Percentiles rank a stretch among this genome's conserved stretches.
Evolutionary conservation across 2,329 filamentous ascomycete species (phyloP).

Genomic region (Capronia americana): DNA sequence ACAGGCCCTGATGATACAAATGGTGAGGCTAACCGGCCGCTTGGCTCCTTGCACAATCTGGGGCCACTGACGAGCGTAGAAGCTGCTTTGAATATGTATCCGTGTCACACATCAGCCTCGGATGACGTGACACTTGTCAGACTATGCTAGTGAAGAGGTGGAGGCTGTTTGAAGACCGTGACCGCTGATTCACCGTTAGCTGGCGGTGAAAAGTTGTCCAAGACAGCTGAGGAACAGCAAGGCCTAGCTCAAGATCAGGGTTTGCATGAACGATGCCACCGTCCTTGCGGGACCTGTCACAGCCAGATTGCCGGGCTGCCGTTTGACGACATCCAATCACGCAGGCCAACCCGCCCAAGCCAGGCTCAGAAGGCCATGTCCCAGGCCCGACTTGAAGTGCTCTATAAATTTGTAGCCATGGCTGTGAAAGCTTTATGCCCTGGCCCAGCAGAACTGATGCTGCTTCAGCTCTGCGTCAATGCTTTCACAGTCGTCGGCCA

Average conservation of each 20-base stretch:
- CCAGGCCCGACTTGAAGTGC: neutral
- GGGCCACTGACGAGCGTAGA: conserved; percentile 15
- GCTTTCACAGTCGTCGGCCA: neutral
- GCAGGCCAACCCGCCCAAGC: neutral
- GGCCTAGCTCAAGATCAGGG: neutral
- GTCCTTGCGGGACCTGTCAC: neutral
- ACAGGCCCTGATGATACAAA: conserved; percentile 19
- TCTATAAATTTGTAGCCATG: neutral
- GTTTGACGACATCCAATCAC: neutral
- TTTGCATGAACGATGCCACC: neutral
- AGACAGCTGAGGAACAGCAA: neutral
- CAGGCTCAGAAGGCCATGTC: neutral
- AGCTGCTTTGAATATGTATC: conserved; percentile 8
- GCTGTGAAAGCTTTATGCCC: neutral
- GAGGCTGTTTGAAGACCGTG: conserved; percentile 19
- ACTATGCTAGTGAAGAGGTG: conserved; percentile 4
- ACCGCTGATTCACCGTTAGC: conserved; percentile 20
- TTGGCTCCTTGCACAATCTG: conserved; percentile 10
- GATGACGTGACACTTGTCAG: conserved; percentile 30
- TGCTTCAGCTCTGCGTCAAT: neutral
- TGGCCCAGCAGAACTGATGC: neutral
- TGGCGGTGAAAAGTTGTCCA: neutral
- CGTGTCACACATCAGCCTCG: conserved; percentile 25
- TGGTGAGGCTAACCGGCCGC: conserved; percentile 22
- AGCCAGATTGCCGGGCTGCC: neutral